Evolutionary conservation across 108 stramenopile species (phyloP).

Genomic region (Cyclotella atomus): DNA sequence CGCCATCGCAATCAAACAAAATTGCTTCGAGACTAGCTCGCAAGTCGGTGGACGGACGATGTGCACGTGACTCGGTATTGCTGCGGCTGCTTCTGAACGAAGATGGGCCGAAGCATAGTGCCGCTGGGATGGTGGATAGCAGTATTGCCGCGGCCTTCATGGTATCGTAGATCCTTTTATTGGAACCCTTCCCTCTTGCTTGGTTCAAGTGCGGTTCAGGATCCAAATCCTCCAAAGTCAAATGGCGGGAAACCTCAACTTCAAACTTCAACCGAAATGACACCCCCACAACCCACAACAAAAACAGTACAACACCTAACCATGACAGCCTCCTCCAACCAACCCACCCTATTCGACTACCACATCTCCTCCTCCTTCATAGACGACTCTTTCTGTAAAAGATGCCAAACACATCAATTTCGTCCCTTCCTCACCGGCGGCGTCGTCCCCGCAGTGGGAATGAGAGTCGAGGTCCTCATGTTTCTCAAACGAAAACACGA

Average conservation of each 20-base stretch:
- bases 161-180: not conserved
- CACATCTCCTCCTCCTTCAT: constrained; percentile 17
- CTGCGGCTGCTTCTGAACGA: not conserved
- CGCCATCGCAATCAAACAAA: constrained; percentile 93
- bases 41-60: no score
- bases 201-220: no score
- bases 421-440: constrained; percentile 22
- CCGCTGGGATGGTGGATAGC: not conserved
- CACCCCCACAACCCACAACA: not conserved
- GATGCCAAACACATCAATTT: constrained; percentile 26
- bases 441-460: constrained; percentile 12
- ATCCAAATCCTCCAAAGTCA: no score
- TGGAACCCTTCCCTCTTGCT: no score
- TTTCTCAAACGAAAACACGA: constrained; percentile 7
- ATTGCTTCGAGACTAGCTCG: constrained; percentile 70
- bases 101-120: constrained; percentile 7
- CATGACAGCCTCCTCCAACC: not conserved
- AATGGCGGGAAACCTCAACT: not conserved
- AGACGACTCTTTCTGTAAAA: constrained; percentile 15
- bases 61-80: not conserved
- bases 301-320: not conserved
- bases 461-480: constrained; percentile 21
- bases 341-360: not conserved
- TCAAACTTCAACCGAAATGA: not conserved
- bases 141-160: constrained; percentile 6